Evolutionary conservation across 768 basidiomycete genomes (phyloP), one percentile per base, ranked within the genome.

Genomic region (Tricholomella constricta): DNA sequence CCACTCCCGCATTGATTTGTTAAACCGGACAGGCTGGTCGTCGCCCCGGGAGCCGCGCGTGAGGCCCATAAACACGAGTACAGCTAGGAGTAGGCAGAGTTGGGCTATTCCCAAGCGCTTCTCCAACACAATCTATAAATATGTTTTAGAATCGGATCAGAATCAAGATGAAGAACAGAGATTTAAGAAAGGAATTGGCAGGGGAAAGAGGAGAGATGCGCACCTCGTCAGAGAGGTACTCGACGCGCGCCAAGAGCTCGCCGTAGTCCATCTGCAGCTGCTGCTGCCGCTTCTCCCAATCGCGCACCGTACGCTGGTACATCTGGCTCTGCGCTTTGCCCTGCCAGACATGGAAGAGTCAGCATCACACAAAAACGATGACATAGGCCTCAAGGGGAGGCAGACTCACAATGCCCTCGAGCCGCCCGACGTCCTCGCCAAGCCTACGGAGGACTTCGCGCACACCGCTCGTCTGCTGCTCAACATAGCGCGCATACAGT

Each of bases 101-200:
- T 98, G 95, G 0, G 89, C 89, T 19, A 97, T 84, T 2, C 94
- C 88, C 0, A 97, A 80, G 2, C 93, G 86, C 62, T 96, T 94
- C 69, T 97, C 95, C 45, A 94, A 78, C 0, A 86, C 73, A 27
- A 97, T 84, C 91, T 96, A 50, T 2, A 15, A 32, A 26, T 15
- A 26, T 15, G n/a, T n/a, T n/a, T n/a, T n/a, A n/a, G n/a, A n/a
- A n/a, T n/a, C n/a, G n/a, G n/a, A n/a, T n/a, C n/a, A n/a, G n/a
- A n/a, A n/a, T n/a, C n/a, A n/a, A n/a, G n/a, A n/a, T n/a, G n/a
- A n/a, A n/a, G n/a, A n/a, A n/a, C n/a, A 17, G 14, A 17, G 9
- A 38, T 14, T 10, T 40, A 14, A 52, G 12, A 53, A 38, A 23
- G 47, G 23, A 23, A 26, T 22, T 10, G 32, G 5, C 14, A 38